A percentile compares a stretch with the other conserved stretches of the same genome.
phyloP scores from a whole-genome alignment of 345 rosid genomes.

The Dovyalis caffra region DNA sequence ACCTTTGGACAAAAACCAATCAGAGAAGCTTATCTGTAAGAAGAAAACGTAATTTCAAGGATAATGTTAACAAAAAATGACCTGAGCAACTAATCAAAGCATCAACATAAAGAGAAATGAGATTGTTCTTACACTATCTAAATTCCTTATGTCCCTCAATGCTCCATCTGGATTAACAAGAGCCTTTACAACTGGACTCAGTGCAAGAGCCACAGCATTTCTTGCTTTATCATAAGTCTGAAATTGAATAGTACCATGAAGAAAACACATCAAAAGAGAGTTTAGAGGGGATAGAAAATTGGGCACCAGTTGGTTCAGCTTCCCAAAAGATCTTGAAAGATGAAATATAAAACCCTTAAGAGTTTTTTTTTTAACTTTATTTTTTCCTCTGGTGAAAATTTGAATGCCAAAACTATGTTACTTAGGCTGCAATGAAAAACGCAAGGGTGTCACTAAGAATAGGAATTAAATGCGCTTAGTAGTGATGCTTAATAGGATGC shows the following conservation, averaged over 20 bases:
- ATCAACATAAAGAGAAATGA: slow-evolving; percentile 8
- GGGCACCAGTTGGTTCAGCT: not conserved
- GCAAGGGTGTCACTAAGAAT: not conserved
- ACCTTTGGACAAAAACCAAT: slow-evolving; percentile 97
- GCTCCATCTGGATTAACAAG: slow-evolving; percentile 90
- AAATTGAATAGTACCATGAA: slow-evolving; percentile 15
- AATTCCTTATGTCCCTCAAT: slow-evolving; percentile 74
- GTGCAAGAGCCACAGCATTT: slow-evolving; percentile 88
- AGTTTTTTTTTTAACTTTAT: not conserved
- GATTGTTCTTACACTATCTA: slow-evolving; percentile 67
- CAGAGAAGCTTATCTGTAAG: slow-evolving; percentile 92
- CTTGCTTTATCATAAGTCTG: slow-evolving; percentile 94
- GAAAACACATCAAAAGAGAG: slow-evolving; percentile 13
- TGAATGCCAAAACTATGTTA: not conserved
- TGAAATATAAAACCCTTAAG: not conserved
- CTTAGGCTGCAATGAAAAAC: not conserved
- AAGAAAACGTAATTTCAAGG: slow-evolving; percentile 9
- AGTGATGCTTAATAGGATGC: not conserved
- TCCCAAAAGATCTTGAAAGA: not conserved
- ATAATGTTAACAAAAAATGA: not conserved
- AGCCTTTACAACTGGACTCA: slow-evolving; percentile 95
- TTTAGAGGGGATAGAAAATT: slow-evolving; percentile 1
- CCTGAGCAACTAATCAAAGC: not conserved
- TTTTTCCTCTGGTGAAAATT: not conserved
- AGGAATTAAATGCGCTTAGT: not conserved